phyloP scores from a whole-genome alignment of 768 basidiomycete genomes.

The Boletus huronensis region DNA sequence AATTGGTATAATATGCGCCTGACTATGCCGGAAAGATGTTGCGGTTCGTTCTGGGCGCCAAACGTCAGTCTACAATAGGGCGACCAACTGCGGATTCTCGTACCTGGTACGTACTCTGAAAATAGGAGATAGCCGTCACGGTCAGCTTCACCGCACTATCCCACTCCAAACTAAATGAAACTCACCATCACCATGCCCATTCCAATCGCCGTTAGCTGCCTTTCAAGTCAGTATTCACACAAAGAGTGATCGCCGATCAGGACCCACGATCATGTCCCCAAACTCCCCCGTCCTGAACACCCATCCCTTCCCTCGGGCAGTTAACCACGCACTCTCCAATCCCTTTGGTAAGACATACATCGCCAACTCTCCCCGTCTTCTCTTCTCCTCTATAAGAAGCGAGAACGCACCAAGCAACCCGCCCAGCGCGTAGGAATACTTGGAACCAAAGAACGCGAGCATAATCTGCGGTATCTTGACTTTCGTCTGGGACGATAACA shows the following conservation, averaged over 20 bases:
- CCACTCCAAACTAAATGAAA: constrained; percentile 5
- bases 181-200: constrained; percentile 91
- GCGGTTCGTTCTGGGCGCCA: constrained; percentile 55
- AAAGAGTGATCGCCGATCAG: not conserved
- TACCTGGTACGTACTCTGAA: constrained; percentile 75
- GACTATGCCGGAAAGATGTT: constrained; percentile 79
- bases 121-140: not conserved
- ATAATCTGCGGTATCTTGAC: constrained; percentile 43
- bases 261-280: constrained; percentile 62
- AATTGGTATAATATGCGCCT: constrained; percentile 83
- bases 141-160: constrained; percentile 3
- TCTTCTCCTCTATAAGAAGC: constrained; percentile 83
- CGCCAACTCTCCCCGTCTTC: constrained; percentile 85
- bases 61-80: constrained; percentile 1
- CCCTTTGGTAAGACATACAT: constrained; percentile 91
- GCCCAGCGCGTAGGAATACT: constrained; percentile 67
- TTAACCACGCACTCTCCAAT: constrained; percentile 87
- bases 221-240: constrained; percentile 10
- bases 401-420: constrained; percentile 75
- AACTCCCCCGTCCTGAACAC: constrained; percentile 68
- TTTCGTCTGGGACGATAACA: constrained; percentile 39
- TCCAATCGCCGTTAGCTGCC: constrained; percentile 62
- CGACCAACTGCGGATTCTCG: not conserved
- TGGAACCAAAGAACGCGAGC: constrained; percentile 58
- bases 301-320: constrained; percentile 69